Percentiles rank a stretch among this genome's conserved stretches.
These are phyloP conservation scores for Trichocladium antarcticum DNA, from an alignment of 495 filamentous ascomycete species.

Conservation along the genomic window DNA sequence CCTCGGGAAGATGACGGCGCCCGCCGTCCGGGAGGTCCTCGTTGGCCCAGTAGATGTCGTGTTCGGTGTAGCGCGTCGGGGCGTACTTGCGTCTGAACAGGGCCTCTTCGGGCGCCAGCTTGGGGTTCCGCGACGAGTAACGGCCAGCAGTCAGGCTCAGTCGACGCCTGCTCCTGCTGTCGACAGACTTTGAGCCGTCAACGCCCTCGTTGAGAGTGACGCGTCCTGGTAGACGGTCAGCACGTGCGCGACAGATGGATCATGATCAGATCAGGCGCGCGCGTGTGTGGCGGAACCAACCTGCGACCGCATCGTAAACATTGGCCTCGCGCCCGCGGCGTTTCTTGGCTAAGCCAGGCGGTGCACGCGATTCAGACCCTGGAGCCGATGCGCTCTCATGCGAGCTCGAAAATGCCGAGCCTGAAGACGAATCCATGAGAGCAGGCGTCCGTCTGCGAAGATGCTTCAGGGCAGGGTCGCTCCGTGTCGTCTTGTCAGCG, in stretches of 20 bases:
- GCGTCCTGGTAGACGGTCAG: constrained; percentile 35
- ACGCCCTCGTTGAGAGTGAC: constrained; percentile 20
- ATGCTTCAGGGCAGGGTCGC: not conserved
- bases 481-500: not conserved
- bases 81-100: constrained; percentile 55
- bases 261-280: too few relatives aligned
- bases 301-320: constrained; percentile 73
- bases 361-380: not conserved
- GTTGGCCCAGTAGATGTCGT: constrained; percentile 57
- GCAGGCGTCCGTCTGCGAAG: too few relatives aligned
- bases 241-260: not conserved
- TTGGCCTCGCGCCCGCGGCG: constrained; percentile 35
- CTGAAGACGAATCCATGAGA: not conserved
- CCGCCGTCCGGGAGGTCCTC: constrained; percentile 35
- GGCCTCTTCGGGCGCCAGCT: constrained; percentile 60
- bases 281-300: constrained; percentile 36
- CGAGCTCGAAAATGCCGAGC: not conserved
- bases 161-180: constrained; percentile 31
- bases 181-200: constrained; percentile 21
- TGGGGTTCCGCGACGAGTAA: constrained; percentile 37
- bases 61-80: constrained; percentile 53
- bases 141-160: constrained; percentile 38
- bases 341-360: not conserved
- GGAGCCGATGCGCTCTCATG: not conserved
- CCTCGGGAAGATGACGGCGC: constrained; percentile 47